phyloP scores from a whole-genome alignment of 163 green algal species.

The Scenedesmus sp. region DNA sequence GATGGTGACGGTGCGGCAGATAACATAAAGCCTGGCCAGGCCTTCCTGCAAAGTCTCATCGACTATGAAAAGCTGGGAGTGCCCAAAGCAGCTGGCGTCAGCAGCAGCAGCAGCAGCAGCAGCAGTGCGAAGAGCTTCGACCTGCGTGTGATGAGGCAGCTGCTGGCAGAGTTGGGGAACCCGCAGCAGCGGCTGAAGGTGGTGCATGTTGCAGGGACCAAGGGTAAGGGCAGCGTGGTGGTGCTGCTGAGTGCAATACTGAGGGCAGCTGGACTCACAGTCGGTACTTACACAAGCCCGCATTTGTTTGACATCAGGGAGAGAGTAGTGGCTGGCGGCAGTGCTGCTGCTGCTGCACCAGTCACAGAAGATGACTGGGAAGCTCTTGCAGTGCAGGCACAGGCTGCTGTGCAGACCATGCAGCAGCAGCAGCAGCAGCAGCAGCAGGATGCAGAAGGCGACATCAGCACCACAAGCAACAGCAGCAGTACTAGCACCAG shows the following conservation, averaged over 20 bases:
- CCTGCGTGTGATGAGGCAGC: conserved; percentile 75
- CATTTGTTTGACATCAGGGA: conserved; percentile 84
- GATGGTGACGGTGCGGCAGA: not conserved
- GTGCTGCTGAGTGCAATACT: conserved; percentile 83
- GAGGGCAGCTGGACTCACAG: conserved; percentile 70
- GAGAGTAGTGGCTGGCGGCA: conserved; percentile 70
- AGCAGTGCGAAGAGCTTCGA: conserved; percentile 74
- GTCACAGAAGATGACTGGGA: conserved; percentile 21
- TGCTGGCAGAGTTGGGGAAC: conserved; percentile 76
- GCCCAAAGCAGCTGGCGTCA: conserved; percentile 70
- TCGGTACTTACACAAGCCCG: conserved; percentile 89
- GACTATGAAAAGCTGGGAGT: conserved; percentile 84
- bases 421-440: conserved; percentile 40
- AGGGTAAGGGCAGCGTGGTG: conserved; percentile 90
- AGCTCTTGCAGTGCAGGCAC: conserved; percentile 13
- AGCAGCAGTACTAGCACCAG: conserved; percentile 50
- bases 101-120: conserved; percentile 11
- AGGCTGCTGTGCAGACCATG: not conserved
- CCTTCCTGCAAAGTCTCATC: conserved; percentile 56
- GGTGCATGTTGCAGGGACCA: conserved; percentile 83
- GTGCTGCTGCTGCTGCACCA: conserved; percentile 8
- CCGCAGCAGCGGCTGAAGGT: conserved; percentile 72
- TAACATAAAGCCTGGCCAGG: not conserved
- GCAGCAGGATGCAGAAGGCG: not conserved
- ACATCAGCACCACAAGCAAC: conserved; percentile 26